Base-by-base conservation (phyloP, 2,329 filamentous ascomycete species). In the Ceratocystiopsis minuta region DNA sequence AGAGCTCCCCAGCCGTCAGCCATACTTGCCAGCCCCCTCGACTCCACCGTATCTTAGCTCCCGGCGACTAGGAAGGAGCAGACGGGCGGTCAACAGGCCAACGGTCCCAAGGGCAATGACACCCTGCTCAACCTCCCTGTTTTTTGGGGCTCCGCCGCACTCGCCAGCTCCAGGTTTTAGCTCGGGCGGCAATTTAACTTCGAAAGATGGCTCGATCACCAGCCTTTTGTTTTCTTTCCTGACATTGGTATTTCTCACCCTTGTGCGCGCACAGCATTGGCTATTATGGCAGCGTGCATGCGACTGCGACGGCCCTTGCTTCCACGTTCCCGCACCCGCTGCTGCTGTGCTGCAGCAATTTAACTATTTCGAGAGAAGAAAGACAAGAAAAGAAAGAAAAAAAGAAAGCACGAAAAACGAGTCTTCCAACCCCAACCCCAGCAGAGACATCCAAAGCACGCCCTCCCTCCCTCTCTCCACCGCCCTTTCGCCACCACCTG, bases 211-310 rank as follows among this genome's bases (percentile, higher is more conserved):
- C 24, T 28, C 24, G 24, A 28, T 28, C 24, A 28, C 24, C 24
- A 28, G 11, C 24, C 16, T 9, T 39, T 40, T 38, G 36, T n/a
- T 17, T 60, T 57, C 61, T 56, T 35, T 32, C 34, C 17, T 40
- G n/a, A n/a, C 33, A 36, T n/a, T 15, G 17, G 17, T 40, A 20
- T 34, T 14, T 16, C 16, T 24, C 18, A 51, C 32, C 55, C 55
- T 58, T 61, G 60, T 62, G 57, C 60, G 56, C 61, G 56, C 59
- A 60, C 53, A 55, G 56, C 60, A 66, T 66, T 65, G 63, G 62
- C 53, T 60, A 49, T 52, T 45, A 44, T 49, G 45, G 46, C 36
- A 38, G 38, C n/a, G 17, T 33, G 33, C 38, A 16, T 39, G 31
- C 37, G 16, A 31, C 38, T 31, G 17, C 36, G 32, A 16, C 43